phyloP scores from a whole-genome alignment of 768 basidiomycete species.

The Podaxis rugospora region DNA sequence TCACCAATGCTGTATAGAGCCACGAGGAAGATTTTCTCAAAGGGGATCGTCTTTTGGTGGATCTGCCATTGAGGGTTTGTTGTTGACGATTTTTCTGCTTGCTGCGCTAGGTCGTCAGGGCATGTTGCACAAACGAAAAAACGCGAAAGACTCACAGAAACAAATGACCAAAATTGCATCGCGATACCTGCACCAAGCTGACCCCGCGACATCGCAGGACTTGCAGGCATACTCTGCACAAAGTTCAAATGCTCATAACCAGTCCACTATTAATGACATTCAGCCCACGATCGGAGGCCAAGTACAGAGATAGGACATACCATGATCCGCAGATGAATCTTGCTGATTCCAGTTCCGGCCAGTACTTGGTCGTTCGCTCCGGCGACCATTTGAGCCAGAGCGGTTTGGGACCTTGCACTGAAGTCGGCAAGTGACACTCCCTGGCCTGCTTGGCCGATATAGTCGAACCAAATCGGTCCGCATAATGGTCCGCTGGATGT shows the following conservation, averaged over 20 bases:
- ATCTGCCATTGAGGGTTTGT: conserved; percentile 29
- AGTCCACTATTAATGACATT: conserved; percentile 7
- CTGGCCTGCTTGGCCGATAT: conserved; percentile 5
- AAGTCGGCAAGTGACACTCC: conserved; percentile 12
- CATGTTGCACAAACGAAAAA: neutral
- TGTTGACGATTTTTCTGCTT: conserved; percentile 17
- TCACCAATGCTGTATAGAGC: conserved; percentile 38
- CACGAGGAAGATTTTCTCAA: conserved; percentile 39
- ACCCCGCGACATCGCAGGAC: conserved; percentile 34
- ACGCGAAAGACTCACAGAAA: neutral
- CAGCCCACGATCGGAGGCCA: neutral
- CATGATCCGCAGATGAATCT: conserved; percentile 13
- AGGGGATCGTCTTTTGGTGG: conserved; percentile 29
- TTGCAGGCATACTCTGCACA: conserved; percentile 5
- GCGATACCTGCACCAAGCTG: conserved; percentile 37
- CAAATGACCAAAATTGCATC: neutral
- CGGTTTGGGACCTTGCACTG: neutral
- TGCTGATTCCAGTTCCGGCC: conserved; percentile 1
- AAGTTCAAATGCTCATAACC: conserved; percentile 13
- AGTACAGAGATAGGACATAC: conserved; percentile 4
- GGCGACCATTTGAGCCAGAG: conserved; percentile 9
- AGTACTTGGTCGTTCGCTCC: conserved; percentile 13
- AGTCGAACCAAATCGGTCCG: conserved; percentile 3
- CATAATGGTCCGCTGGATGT: neutral
- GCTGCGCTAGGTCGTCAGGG: neutral